phyloP scores from a whole-genome alignment of 2,329 filamentous ascomycete genomes.

The Cyphellophora europaea region DNA sequence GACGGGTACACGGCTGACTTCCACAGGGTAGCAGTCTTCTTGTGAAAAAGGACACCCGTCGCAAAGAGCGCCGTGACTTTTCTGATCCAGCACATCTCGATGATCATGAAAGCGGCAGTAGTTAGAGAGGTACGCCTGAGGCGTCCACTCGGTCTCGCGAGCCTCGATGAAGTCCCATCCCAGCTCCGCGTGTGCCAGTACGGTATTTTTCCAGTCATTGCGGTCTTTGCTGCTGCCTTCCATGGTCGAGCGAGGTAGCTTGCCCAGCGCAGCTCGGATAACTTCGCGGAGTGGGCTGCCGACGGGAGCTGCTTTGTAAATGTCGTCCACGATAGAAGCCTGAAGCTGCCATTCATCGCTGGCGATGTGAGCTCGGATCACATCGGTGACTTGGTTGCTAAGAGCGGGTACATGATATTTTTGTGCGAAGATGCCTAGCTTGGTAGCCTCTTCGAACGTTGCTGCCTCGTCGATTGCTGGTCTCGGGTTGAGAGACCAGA shows the following conservation, averaged over 20 bases:
- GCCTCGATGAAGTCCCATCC: constrained; percentile 10
- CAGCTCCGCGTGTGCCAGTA: constrained; percentile 10
- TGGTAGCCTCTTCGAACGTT: constrained; percentile 8
- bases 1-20: not conserved
- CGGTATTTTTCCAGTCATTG: constrained; percentile 11
- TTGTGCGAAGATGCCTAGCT: constrained; percentile 11
- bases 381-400: constrained; percentile 14
- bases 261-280: constrained; percentile 10
- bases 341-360: constrained; percentile 9
- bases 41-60: constrained; percentile 12
- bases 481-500: constrained; percentile 7
- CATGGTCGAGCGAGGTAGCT: constrained; percentile 4
- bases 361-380: constrained; percentile 10
- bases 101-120: constrained; percentile 14
- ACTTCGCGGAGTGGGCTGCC: constrained; percentile 12
- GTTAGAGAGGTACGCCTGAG: constrained; percentile 9
- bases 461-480: constrained; percentile 7
- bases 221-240: constrained; percentile 2
- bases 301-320: constrained; percentile 9
- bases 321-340: constrained; percentile 8
- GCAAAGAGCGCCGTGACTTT: constrained; percentile 2
- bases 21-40: constrained; percentile 12
- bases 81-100: constrained; percentile 5
- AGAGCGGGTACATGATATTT: constrained; percentile 12
- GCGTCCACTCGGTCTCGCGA: constrained; percentile 8